Evolutionary conservation across 768 basidiomycete species (phyloP).

Genomic region (Kwoniella shandongensis): DNA sequence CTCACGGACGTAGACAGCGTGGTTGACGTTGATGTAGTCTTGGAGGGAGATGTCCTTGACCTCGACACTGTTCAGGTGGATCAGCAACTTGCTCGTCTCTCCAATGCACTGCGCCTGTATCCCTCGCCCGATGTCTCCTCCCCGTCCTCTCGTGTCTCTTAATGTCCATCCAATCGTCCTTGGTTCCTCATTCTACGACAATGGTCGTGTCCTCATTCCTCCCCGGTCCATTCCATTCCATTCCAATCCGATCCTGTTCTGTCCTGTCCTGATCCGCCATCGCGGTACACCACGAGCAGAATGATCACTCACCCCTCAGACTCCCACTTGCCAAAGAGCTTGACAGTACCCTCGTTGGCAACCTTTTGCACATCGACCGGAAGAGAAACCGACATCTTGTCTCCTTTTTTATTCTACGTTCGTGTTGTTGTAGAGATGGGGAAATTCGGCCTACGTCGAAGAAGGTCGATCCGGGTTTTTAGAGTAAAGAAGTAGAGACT

Average conservation of each 20-base stretch:
- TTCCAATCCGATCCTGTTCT: background rate
- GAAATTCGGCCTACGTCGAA: too few relatives aligned
- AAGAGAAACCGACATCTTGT: slow-evolving; percentile 41
- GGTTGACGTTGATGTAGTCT: slow-evolving; percentile 99
- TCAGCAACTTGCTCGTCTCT: background rate
- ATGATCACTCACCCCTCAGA: slow-evolving; percentile 78
- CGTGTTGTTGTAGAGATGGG: too few relatives aligned
- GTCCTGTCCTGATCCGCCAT: too few relatives aligned
- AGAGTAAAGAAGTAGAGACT: background rate
- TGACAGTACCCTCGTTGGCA: slow-evolving; percentile 61
- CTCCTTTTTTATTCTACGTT: background rate
- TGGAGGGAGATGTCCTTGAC: slow-evolving; percentile 99
- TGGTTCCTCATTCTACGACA: too few relatives aligned
- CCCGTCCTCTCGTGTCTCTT: too few relatives aligned
- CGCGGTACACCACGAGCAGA: background rate
- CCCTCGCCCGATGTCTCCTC: too few relatives aligned
- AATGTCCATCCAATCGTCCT: too few relatives aligned
- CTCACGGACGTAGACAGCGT: slow-evolving; percentile 83
- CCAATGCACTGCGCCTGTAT: too few relatives aligned
- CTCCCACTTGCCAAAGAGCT: slow-evolving; percentile 99
- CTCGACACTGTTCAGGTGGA: slow-evolving; percentile 67
- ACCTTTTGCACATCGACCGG: slow-evolving; percentile 55
- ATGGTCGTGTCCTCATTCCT: background rate
- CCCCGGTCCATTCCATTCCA: background rate
- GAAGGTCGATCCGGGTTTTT: too few relatives aligned